These are phyloP conservation scores for Lithocarpus polystachyus DNA, from an alignment of 306 rosid genomes.

Conservation along the genomic window DNA sequence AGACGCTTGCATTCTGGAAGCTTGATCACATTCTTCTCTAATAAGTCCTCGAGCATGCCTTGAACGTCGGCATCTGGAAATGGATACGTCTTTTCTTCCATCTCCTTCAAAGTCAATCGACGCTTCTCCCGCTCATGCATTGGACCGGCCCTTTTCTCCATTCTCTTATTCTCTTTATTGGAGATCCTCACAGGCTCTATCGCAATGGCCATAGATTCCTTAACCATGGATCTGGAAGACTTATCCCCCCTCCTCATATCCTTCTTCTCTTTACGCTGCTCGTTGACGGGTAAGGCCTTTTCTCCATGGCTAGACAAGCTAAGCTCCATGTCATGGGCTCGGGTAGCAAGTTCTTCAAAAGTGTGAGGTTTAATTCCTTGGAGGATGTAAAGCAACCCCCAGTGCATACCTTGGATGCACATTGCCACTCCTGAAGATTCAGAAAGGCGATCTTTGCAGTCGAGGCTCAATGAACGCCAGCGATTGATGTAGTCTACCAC, in stretches of 20 bases:
- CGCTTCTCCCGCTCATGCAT: too few relatives aligned
- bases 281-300: background rate
- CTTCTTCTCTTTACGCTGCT: background rate
- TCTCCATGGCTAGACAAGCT: background rate
- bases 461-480: background rate
- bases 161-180: too few relatives aligned
- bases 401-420: background rate
- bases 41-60: too few relatives aligned
- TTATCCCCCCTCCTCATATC: background rate
- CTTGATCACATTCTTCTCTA: too few relatives aligned
- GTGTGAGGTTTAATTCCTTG: background rate
- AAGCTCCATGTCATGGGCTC: background rate
- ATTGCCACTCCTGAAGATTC: too few relatives aligned
- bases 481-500: background rate
- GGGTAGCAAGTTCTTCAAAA: background rate
- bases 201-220: background rate
- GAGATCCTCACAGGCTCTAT: background rate
- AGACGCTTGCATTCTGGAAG: too few relatives aligned
- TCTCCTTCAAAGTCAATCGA: too few relatives aligned
- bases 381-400: background rate
- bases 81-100: too few relatives aligned
- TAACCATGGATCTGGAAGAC: background rate
- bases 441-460: background rate
- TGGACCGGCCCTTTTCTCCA: background rate
- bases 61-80: too few relatives aligned